These are phyloP conservation scores for Yarrowia divulgata DNA, from an alignment of 805 yeast species.

Conservation along the genomic window DNA sequence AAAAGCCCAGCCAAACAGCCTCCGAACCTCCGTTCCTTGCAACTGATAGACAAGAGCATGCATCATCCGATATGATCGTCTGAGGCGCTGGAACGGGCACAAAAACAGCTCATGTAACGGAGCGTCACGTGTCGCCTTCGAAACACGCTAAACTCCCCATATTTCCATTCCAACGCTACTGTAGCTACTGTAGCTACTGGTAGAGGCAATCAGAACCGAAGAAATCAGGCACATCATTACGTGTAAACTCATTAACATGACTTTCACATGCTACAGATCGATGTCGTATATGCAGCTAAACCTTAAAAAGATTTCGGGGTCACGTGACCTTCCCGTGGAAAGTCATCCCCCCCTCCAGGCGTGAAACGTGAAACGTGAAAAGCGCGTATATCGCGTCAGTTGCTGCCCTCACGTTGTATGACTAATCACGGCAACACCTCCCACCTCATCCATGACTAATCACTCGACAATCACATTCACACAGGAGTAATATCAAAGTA, in stretches of 20 bases:
- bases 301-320: neutral
- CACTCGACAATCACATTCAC: neutral
- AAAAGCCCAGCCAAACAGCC: neutral
- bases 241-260: neutral
- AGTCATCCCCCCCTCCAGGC: no score
- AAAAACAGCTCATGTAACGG: neutral
- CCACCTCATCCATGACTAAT: no score
- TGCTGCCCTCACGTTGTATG: no score
- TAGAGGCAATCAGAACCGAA: no score
- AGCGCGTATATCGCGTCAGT: neutral
- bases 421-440: no score
- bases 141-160: no score
- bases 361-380: neutral
- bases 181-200: no score
- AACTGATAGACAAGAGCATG: no score
- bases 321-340: conserved; percentile 2
- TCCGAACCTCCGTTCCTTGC: neutral
- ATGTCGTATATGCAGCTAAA: conserved; percentile 11
- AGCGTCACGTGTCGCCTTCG: no score
- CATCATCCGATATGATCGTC: neutral
- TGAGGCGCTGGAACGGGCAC: neutral
- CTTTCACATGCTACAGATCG: conserved; percentile 28
- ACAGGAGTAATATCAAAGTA: no score
- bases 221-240: no score
- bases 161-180: no score